phyloP scores from a whole-genome alignment of 2,329 filamentous ascomycete species.

The Fusarium brevicatenulatum region DNA sequence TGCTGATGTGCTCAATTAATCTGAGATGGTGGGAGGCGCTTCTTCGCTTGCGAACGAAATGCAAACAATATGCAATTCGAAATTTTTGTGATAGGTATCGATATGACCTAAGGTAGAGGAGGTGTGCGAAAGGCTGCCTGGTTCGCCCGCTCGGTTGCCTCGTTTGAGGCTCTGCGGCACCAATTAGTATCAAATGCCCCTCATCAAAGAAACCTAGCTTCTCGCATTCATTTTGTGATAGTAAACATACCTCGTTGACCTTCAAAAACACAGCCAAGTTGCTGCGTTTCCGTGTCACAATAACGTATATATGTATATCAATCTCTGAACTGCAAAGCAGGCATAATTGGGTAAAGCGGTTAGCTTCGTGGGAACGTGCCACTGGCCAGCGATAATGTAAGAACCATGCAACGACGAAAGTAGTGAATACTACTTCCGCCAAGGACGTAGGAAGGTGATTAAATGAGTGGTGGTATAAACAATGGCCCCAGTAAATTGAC shows the following conservation, averaged over 20 bases:
- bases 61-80: neutral
- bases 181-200: neutral
- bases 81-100: neutral
- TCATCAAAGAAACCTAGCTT: neutral
- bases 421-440: neutral
- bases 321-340: neutral
- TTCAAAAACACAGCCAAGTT: neutral
- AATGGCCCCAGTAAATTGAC: neutral
- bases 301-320: neutral
- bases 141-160: slow-evolving; percentile 2
- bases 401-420: neutral
- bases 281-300: neutral
- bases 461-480: neutral
- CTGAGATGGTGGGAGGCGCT: neutral
- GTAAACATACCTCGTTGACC: neutral
- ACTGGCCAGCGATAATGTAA: neutral
- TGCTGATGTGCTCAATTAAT: neutral
- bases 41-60: neutral
- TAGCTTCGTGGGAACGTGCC: slow-evolving; percentile 1
- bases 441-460: neutral
- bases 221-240: neutral
- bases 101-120: too few species aligned
- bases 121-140: neutral
- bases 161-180: slow-evolving; percentile 2
- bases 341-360: neutral